A percentile compares a stretch with the other conserved stretches of the same genome.
phyloP scores from a whole-genome alignment of 2,329 filamentous ascomycete species.

The Nemania sp. region DNA sequence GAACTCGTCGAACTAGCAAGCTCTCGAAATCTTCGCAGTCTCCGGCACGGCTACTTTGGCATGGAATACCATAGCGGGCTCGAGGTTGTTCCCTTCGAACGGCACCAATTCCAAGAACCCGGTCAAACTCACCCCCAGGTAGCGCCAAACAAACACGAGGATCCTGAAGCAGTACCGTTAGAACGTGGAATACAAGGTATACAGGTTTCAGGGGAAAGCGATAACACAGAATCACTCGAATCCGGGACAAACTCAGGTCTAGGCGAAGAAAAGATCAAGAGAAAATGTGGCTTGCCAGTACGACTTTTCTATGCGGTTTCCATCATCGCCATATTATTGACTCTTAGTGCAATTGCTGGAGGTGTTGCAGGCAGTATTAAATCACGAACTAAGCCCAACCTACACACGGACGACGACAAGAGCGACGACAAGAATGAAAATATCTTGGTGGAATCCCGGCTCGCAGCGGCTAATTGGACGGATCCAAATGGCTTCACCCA shows the following conservation, averaged over 20 bases:
- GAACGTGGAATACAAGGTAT: not conserved
- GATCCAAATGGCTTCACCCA: constrained; percentile 40
- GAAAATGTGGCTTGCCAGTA: constrained; percentile 38
- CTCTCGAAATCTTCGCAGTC: no score
- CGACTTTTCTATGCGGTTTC: constrained; percentile 39
- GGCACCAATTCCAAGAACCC: no score
- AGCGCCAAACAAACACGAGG: no score
- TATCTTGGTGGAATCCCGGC: constrained; percentile 37
- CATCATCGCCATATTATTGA: constrained; percentile 7
- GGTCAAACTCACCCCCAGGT: no score
- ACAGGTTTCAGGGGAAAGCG: no score
- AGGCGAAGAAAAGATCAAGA: not conserved
- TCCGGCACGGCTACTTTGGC: no score
- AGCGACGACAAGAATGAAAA: not conserved
- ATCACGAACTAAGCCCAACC: not conserved
- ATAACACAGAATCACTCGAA: no score
- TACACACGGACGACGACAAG: not conserved
- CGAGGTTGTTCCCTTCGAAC: no score
- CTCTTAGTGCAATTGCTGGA: constrained; percentile 41
- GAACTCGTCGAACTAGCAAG: no score
- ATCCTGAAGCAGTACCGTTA: no score
- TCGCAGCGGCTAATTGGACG: constrained; percentile 48
- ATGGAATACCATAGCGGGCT: no score
- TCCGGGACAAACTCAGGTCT: no score
- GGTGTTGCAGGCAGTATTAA: constrained; percentile 27